These are phyloP conservation scores for Hypericum perforatum DNA, from an alignment of 345 rosid species.

Conservation along the genomic window DNA sequence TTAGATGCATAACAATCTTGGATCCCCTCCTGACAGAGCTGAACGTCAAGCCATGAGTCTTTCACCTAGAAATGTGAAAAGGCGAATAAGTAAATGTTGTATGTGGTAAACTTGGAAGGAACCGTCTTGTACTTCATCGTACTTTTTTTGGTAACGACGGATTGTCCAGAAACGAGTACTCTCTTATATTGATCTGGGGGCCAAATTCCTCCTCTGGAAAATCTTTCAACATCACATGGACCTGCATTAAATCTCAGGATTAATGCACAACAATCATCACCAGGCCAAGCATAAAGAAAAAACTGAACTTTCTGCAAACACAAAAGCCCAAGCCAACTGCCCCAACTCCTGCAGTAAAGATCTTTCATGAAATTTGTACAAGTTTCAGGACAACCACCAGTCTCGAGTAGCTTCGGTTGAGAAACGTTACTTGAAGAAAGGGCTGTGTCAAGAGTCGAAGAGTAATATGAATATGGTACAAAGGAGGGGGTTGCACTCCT, in stretches of 20 bases:
- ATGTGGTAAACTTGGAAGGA: neutral
- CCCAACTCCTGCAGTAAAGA: neutral
- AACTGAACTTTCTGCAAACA: too few relatives aligned
- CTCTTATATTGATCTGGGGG: conserved; percentile 65
- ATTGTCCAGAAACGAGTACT: conserved; percentile 76
- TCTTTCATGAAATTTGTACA: neutral
- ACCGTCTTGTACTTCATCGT: conserved; percentile 4
- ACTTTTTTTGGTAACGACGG: conserved; percentile 72
- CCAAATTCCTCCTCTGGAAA: conserved; percentile 79
- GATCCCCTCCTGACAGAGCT: conserved; percentile 68
- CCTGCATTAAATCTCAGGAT: conserved; percentile 34
- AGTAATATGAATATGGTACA: neutral
- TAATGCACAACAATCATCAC: neutral
- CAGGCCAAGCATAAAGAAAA: neutral
- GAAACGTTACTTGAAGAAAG: neutral
- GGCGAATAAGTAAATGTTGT: neutral
- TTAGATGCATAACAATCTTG: conserved; percentile 46
- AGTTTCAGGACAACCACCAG: too few relatives aligned
- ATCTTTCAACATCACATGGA: conserved; percentile 66
- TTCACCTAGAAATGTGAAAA: conserved; percentile 50
- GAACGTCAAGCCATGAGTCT: conserved; percentile 88
- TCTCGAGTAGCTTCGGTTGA: too few relatives aligned
- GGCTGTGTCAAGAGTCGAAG: neutral
- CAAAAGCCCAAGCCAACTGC: neutral
- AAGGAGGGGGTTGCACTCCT: neutral